phyloP scores from a whole-genome alignment of 352 stramenopile species.

The Phytophthora pisi region DNA sequence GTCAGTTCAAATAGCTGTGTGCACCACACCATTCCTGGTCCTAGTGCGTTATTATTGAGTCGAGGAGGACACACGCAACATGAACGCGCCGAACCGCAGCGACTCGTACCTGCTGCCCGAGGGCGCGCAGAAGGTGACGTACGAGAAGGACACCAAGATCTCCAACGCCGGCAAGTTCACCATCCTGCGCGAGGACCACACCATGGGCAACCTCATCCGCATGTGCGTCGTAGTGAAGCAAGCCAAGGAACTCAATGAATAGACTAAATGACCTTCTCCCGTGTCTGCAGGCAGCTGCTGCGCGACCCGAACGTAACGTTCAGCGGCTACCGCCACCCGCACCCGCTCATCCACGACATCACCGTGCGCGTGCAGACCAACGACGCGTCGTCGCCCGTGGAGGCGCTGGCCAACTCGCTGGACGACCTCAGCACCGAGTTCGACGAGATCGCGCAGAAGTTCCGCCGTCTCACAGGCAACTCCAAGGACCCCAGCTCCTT shows the following conservation, averaged over 20 bases:
- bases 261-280: neutral
- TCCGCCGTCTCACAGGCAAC: slow-evolving; percentile 80
- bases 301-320: slow-evolving; percentile 90
- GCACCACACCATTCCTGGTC: neutral
- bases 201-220: slow-evolving; percentile 96
- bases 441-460: slow-evolving; percentile 86
- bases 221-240: slow-evolving; percentile 74
- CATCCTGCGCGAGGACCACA: slow-evolving; percentile 99
- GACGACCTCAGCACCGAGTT: slow-evolving; percentile 90
- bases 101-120: slow-evolving; percentile 89
- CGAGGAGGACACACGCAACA: slow-evolving; percentile 19
- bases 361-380: slow-evolving; percentile 94
- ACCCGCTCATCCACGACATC: slow-evolving; percentile 97
- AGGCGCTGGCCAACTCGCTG: slow-evolving; percentile 82
- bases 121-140: slow-evolving; percentile 92
- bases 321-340: slow-evolving; percentile 96
- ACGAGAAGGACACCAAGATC: slow-evolving; percentile 97
- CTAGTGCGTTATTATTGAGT: neutral
- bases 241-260: too few relatives aligned
- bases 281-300: slow-evolving; percentile 78
- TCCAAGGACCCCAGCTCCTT: slow-evolving; percentile 86
- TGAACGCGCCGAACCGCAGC: slow-evolving; percentile 86
- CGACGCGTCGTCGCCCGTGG: slow-evolving; percentile 81
- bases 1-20: neutral
- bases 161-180: slow-evolving; percentile 97